These are phyloP conservation scores for Arctostaphylos glauca DNA, from an alignment of 148 eudicot genomes.

Conservation along the genomic window DNA sequence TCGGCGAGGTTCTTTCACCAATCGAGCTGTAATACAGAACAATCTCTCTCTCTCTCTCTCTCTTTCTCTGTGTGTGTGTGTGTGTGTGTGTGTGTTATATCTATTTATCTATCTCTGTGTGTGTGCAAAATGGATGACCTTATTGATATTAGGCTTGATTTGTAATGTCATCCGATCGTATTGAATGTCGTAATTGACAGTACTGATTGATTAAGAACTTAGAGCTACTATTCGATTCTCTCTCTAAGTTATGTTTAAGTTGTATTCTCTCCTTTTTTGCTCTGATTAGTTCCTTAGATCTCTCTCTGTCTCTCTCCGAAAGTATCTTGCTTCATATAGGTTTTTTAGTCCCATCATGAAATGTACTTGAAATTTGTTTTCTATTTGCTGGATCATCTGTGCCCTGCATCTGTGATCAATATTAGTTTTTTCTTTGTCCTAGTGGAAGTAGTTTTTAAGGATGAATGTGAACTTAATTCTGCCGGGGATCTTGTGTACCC, in stretches of 20 bases:
- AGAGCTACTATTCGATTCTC: neutral
- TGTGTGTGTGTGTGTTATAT: no score
- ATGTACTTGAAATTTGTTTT: neutral
- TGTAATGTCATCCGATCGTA: neutral
- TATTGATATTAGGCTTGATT: neutral
- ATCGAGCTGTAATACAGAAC: constrained; percentile 29
- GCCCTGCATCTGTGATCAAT: neutral
- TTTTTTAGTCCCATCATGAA: constrained; percentile 5
- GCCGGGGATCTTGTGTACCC: neutral
- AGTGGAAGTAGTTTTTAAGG: constrained; percentile 4
- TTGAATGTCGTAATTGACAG: neutral
- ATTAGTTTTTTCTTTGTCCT: neutral
- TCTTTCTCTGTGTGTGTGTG: no score
- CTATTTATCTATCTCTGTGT: neutral
- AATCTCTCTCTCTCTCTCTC: neutral
- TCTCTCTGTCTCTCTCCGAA: neutral
- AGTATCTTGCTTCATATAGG: neutral
- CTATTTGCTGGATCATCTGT: neutral
- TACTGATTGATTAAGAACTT: neutral
- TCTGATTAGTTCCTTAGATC: neutral
- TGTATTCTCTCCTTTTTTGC: neutral
- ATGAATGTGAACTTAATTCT: neutral
- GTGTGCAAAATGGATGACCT: neutral
- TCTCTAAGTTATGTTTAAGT: neutral
- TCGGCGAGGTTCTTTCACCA: constrained; percentile 43